Evolutionary conservation across 1,284 basidiomycete genomes (phyloP), one percentile per base, ranked within the genome.

Genomic region (Schizopora paradoxa): DNA sequence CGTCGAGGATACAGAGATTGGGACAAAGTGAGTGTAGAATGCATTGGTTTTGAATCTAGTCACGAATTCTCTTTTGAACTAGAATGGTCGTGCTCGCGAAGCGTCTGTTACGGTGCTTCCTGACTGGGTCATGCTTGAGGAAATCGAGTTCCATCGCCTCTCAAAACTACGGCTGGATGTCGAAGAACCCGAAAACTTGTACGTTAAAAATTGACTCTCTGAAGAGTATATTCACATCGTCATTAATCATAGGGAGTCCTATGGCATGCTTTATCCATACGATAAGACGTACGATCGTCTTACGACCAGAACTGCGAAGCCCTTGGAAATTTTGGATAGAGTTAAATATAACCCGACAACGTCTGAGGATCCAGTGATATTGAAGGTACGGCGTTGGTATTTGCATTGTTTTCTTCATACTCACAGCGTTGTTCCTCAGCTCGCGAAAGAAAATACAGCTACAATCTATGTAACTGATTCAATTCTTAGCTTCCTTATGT

Each of bases 291-390:
- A 92, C 65, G 96, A 99, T 69, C 91, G 94, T 56, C 80, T 98
- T 64, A 94, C 86, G 43, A 97, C 94, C 40, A 92, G 93, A 69
- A 86, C 84, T 13, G 91, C 96, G 63, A 82, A 84, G 56, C 85
- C 91, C 37, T 77, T 99, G 27, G 91, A 97, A 61, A 77, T 91
- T 43, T 78, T 94, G 48, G 96, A 99, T 67, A 87, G 94, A 52
- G 89, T 96, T 63, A 91, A 93, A 61, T 99, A 98, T 71, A 99
- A 98, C 65, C 85, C 91, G 8, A 95, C 94, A 1, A 98, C 96
- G 7, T 94, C 91, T 16, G 96, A 99, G 58, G 96, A 99, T 66
- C 95, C 95, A 6, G 74, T 97, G 62, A 94, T 98, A 53, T 86
- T 90, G 62, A 79, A 90, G 67, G 88, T 86, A 58, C 51, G 70